phyloP scores from a whole-genome alignment of 2,329 filamentous ascomycete genomes.

The Sordariomycetes sp. region DNA sequence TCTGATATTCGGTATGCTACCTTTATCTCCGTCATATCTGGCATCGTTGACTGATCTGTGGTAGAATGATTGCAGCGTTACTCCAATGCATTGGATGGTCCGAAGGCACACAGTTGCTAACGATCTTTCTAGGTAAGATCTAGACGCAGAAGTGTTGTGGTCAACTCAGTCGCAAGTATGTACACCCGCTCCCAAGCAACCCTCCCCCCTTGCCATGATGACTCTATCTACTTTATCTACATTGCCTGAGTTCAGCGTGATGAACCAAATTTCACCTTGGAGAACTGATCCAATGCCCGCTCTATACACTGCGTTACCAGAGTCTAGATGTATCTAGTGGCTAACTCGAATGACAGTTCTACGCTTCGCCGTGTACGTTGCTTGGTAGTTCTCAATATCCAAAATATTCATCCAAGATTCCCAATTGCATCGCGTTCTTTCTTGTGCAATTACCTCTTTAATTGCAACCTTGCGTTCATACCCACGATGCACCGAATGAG shows the following conservation, averaged over 20 bases:
- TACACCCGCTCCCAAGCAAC: conserved; percentile 1
- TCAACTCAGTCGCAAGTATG: conserved; percentile 7
- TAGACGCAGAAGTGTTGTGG: background rate
- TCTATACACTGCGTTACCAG: background rate
- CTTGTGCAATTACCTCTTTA: conserved; percentile 23
- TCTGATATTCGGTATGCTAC: conserved; percentile 30
- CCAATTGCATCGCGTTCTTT: background rate
- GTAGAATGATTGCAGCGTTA: background rate
- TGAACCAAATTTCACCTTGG: conserved; percentile 50
- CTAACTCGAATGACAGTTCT: conserved; percentile 1
- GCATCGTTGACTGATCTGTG: background rate
- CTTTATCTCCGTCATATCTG: no score
- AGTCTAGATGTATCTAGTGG: background rate
- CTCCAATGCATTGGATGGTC: no score
- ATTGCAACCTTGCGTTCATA: conserved; percentile 68
- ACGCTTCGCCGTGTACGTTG: no score
- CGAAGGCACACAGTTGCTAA: conserved; percentile 1
- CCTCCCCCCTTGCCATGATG: conserved; percentile 37
- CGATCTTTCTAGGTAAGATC: background rate
- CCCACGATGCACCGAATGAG: conserved; percentile 77
- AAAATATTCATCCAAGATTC: conserved; percentile 2
- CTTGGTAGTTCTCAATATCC: background rate
- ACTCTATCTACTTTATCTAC: conserved; percentile 34
- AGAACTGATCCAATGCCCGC: conserved; percentile 40
- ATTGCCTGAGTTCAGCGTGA: conserved; percentile 48